Evolutionary conservation across 352 stramenopile species (phyloP).

Genomic region (Phytophthora ohioensis): DNA sequence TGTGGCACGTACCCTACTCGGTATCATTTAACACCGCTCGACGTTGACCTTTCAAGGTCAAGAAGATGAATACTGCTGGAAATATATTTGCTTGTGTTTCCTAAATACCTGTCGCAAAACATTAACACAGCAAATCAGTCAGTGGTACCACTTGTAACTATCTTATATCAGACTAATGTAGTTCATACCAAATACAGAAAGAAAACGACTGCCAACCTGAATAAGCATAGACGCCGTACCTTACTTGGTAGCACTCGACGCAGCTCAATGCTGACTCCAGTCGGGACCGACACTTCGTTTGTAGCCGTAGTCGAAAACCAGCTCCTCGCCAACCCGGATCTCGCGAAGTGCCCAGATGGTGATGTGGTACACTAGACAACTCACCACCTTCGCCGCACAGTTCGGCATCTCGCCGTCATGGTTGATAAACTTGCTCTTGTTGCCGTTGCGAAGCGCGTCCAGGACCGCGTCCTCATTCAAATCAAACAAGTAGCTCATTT

Average conservation of each 20-base stretch:
- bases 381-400: conserved; percentile 76
- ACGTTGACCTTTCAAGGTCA: too few relatives aligned
- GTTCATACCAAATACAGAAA: conserved; percentile 2
- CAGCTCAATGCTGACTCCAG: conserved; percentile 49
- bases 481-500: conserved; percentile 93
- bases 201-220: neutral
- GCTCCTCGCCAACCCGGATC: conserved; percentile 77
- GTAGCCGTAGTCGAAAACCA: conserved; percentile 76
- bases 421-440: conserved; percentile 93
- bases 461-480: conserved; percentile 89
- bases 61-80: too few relatives aligned
- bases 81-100: too few relatives aligned
- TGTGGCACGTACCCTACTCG: conserved; percentile 18
- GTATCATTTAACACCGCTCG: conserved; percentile 9
- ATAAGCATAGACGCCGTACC: neutral
- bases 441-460: conserved; percentile 89
- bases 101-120: too few relatives aligned
- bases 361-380: conserved; percentile 89
- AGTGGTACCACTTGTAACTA: too few relatives aligned
- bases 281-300: conserved; percentile 60
- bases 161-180: neutral
- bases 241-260: conserved; percentile 19
- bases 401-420: conserved; percentile 72
- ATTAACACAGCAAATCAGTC: too few relatives aligned
- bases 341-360: conserved; percentile 86